Evolutionary conservation across 306 rosid species (phyloP), one percentile per base, ranked within the genome.

Genomic region (Corylus heterophylla): DNA sequence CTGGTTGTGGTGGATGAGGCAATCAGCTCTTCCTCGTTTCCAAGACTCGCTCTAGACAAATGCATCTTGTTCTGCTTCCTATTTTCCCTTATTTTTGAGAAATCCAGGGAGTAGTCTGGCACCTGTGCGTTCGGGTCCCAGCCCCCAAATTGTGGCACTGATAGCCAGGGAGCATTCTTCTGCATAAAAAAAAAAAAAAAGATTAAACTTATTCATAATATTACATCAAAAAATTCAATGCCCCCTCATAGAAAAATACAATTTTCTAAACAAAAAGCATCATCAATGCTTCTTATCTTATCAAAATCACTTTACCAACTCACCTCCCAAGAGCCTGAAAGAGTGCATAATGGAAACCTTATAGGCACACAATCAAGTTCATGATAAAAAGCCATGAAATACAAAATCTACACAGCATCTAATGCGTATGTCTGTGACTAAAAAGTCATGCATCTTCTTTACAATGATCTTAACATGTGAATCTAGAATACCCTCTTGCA

Each of bases 61-160:
- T 89, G 94, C 50, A 92, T 85, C 84, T 95, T 95, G 93, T 95
- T 92, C 74, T 92, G 98, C 89, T 95, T 95, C 90, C 98, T 95
- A 70, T 80, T 88, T 86, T 95, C 99, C 75, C 99, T 82, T 39
- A 95, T 93, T 85, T 95, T 95, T 17, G 99, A 90, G 90, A 95
- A 95, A 89, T 95, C 99, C 71, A 93, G 83, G 2, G 98, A 95
- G 84, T 95, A 95, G 68, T 95, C 99, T 0, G 98, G 98, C 69
- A 90, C 62, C 82, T 85, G 94, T 4, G 96, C 98, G 77, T 90
- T 92, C 83, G 93, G 98, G 74, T 95, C 99, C 99, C 99, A 95
- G 59, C 91, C 98, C 74, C 99, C 99, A 79, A 93, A 95, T 78
- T 95, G 99, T 37, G 99, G 99, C 80, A 95, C 97, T 64, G 99